A percentile compares a stretch with the other conserved stretches of the same genome.
phyloP scores from a whole-genome alignment of 148 eudicot species.

The Arctostaphylos glauca region DNA sequence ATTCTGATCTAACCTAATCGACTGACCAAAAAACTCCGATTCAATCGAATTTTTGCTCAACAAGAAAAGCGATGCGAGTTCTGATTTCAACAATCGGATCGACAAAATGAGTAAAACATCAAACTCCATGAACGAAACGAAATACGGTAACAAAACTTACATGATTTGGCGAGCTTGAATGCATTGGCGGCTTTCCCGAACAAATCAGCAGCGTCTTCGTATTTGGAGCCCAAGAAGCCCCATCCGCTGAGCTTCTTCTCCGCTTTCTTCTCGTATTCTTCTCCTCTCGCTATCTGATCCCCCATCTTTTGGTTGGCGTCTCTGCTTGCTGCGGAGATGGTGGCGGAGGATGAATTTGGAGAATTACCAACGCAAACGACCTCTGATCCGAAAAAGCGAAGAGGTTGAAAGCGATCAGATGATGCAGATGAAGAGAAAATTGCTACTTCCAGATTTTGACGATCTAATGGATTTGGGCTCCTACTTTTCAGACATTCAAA shows the following conservation, averaged over 20 bases:
- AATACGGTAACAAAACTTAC: conserved; percentile 26
- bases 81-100: not conserved
- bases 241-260: conserved; percentile 78
- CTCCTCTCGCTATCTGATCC: conserved; percentile 41
- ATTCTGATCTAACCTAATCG: conserved; percentile 3
- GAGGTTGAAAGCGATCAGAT: not conserved
- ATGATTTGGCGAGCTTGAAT: conserved; percentile 79
- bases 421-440: not conserved
- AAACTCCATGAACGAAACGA: not conserved
- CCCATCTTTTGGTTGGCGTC: conserved; percentile 6
- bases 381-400: not conserved
- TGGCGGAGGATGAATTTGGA: not conserved
- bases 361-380: too few relatives aligned
- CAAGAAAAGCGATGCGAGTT: not conserved
- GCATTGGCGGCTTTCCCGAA: conserved; percentile 79
- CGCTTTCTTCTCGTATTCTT: conserved; percentile 69
- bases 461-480: not conserved
- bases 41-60: not conserved
- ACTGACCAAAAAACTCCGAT: not conserved
- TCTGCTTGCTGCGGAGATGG: not conserved
- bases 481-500: not conserved
- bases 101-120: not conserved
- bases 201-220: conserved; percentile 80
- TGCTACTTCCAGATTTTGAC: not conserved
- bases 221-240: conserved; percentile 68